Percentiles rank a stretch among this genome's conserved stretches.
These are phyloP conservation scores for Eucalyptus albens DNA, from an alignment of 345 rosid species.

Conservation along the genomic window DNA sequence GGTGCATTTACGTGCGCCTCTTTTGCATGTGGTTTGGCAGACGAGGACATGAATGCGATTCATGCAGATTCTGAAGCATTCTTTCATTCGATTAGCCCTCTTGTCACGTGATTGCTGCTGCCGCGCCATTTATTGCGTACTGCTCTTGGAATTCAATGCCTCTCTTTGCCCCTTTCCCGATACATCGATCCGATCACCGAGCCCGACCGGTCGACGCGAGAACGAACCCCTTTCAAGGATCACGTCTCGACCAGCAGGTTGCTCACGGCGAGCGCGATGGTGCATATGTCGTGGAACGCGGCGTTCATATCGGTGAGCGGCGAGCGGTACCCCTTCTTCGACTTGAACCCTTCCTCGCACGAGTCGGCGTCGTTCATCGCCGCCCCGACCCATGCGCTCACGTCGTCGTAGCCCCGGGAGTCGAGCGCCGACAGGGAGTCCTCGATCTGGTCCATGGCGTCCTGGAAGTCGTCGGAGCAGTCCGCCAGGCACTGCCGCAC, in stretches of 20 bases:
- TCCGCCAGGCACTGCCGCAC: constrained; percentile 1
- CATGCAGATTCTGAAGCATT: neutral
- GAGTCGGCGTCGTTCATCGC: constrained; percentile 9
- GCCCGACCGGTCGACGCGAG: neutral
- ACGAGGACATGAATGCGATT: neutral
- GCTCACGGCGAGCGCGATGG: neutral
- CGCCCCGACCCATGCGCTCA: neutral
- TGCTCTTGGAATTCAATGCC: neutral
- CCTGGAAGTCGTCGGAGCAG: constrained; percentile 1
- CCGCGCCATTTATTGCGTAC: neutral
- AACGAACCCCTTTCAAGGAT: neutral
- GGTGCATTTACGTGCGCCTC: neutral
- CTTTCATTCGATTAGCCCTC: neutral
- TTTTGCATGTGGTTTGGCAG: neutral
- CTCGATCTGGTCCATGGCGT: constrained; percentile 2
- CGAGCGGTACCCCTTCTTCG: neutral
- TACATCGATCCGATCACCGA: neutral
- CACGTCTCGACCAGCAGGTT: neutral
- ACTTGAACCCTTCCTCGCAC: constrained; percentile 10
- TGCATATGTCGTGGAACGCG: neutral
- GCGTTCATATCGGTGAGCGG: neutral
- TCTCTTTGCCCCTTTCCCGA: neutral
- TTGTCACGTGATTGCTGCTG: neutral
- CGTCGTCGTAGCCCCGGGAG: neutral
- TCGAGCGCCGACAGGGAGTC: neutral